Evolutionary conservation across 2,329 filamentous ascomycete species (phyloP).

Genomic region (Diatrype stigma): DNA sequence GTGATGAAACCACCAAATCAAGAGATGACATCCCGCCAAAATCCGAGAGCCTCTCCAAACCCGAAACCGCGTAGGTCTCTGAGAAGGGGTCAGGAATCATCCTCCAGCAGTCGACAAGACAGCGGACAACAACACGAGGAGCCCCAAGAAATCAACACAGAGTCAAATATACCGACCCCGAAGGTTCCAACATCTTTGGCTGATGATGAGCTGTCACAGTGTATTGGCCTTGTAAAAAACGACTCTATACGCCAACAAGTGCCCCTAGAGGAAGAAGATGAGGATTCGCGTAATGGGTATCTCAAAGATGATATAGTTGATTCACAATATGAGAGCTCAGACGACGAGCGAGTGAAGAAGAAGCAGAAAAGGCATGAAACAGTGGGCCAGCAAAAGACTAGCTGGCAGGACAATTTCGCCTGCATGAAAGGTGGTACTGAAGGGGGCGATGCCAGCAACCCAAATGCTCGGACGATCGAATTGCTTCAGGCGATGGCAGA

Average conservation of each 20-base stretch:
- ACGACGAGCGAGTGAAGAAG: conserved; percentile 15
- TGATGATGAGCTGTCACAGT: conserved; percentile 11
- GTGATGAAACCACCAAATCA: conserved; percentile 10
- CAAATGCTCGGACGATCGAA: conserved; percentile 72
- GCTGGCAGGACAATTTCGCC: conserved; percentile 47
- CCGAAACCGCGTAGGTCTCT: conserved; percentile 4
- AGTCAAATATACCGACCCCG: not conserved
- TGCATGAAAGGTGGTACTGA: conserved; percentile 51
- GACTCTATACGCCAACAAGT: conserved; percentile 33
- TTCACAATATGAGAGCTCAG: conserved; percentile 3
- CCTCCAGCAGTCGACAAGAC: conserved; percentile 1
- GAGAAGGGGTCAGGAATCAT: not conserved
- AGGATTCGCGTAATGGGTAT: conserved; percentile 10
- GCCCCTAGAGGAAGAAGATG: conserved; percentile 8
- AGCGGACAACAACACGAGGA: not conserved
- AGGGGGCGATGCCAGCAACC: conserved; percentile 47
- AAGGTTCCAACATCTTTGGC: not conserved
- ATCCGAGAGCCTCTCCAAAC: conserved; percentile 14
- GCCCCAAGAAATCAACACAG: not conserved
- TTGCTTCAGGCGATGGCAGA: conserved; percentile 74
- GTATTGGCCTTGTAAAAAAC: conserved; percentile 58
- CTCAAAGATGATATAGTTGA: conserved; percentile 18
- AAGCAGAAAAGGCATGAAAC: conserved; percentile 7
- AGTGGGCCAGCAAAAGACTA: conserved; percentile 23
- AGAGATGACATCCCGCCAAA: conserved; percentile 4